Evolutionary conservation across 2,329 filamentous ascomycete species (phyloP).

Genomic region (Monilinia vaccinii-corymbosi): DNA sequence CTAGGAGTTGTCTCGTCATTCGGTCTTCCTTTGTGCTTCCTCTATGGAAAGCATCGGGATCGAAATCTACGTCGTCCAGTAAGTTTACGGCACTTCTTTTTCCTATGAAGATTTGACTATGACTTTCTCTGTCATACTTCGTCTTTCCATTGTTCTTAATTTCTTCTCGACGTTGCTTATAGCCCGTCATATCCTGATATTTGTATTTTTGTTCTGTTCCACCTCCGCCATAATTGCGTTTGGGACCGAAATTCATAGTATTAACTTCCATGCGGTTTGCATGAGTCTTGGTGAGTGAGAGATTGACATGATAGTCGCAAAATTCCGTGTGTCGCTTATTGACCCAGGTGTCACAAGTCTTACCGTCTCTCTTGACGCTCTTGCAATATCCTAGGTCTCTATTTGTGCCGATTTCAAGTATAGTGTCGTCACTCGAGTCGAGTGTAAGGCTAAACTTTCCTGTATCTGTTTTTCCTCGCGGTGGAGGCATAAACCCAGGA

Average conservation of each 20-base stretch:
- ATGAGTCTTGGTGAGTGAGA: slow-evolving; percentile 62
- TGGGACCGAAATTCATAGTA: slow-evolving; percentile 44
- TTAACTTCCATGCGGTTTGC: slow-evolving; percentile 72
- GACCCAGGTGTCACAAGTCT: slow-evolving; percentile 73
- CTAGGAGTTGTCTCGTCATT: slow-evolving; percentile 53
- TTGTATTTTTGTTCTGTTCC: slow-evolving; percentile 25
- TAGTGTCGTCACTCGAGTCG: slow-evolving; percentile 75
- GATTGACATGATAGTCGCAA: slow-evolving; percentile 87
- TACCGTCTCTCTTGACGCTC: slow-evolving; percentile 73
- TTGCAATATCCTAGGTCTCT: slow-evolving; percentile 87
- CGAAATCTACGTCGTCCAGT: slow-evolving; percentile 56
- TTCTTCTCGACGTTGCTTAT: slow-evolving; percentile 20
- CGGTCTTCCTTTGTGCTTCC: slow-evolving; percentile 56
- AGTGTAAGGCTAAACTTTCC: slow-evolving; percentile 81
- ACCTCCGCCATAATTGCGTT: slow-evolving; percentile 25
- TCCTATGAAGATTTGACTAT: slow-evolving; percentile 45
- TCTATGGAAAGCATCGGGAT: slow-evolving; percentile 40
- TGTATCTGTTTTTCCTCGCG: slow-evolving; percentile 62
- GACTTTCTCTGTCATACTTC: slow-evolving; percentile 48
- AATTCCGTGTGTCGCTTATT: slow-evolving; percentile 81
- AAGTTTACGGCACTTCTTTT: slow-evolving; percentile 48
- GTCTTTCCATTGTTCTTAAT: slow-evolving; percentile 30
- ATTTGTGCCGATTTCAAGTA: slow-evolving; percentile 79
- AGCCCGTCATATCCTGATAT: slow-evolving; percentile 19
- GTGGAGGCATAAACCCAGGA: slow-evolving; percentile 81